Base-by-base conservation (phyloP, 192 early-diverging fungal species). In the Tieghemiomyces parasiticus region DNA sequence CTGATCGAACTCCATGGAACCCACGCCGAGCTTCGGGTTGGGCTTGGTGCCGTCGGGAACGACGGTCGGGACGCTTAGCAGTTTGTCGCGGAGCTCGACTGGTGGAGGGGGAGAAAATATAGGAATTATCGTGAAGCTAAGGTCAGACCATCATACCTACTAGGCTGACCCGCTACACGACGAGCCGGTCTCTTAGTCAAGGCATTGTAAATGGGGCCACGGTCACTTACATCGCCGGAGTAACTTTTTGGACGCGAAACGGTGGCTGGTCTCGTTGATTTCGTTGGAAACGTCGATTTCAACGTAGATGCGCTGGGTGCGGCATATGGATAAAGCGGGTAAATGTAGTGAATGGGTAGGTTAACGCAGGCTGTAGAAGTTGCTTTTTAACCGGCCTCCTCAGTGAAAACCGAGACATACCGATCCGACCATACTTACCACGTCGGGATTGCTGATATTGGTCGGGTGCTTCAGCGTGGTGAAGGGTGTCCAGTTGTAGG, bases 11-110 rank as follows among this genome's bases (percentile, higher is more conserved):
- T 79, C 70, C 61, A 76, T 78, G 30, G 76, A 44, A 0, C 85
- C 79, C 6, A 93, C 74, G 19, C 89, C 89, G 2, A 82, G 63
- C 61, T 82, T 83, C 2, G 90, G 81, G 65, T 86, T 82, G 12
- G 81, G 76, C 51, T 87, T 84, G 30, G 81, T 81, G 26, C 73
- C 73, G 46, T 91, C 88, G 24, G 79, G 69, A 13, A 76, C 68
- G 8, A 76, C 45, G 29, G 66, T 63, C 0, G 72, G 77, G 34
- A 92, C 35, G 20, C 73, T 74, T 19, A 76, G 44, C 10, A 86
- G 84, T 20, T 85, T 74, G 22, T 74, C 64, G 3, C 70, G 35
- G 19, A 77, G 67, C 24, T 74, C 67, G 61, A 84, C 86, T 89
- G 61, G 34, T 14, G 22, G 48, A 55, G 49, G 20, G 19, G 8